Conservation (phyloP, 768 basidiomycete genomes). For the Lentinula sp. region DNA sequence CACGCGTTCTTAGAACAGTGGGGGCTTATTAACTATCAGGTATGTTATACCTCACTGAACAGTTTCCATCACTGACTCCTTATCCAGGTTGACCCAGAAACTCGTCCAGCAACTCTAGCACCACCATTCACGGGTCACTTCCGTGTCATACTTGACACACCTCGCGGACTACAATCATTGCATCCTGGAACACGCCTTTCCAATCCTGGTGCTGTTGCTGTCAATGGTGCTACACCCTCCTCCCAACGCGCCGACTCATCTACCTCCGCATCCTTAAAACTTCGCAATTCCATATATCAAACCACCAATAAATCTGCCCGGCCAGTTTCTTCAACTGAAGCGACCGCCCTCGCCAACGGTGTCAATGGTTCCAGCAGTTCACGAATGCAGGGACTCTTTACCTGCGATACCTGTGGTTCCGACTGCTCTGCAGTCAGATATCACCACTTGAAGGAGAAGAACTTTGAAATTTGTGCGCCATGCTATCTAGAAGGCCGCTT, state of each 20-base stretch:
- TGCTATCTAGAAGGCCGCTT: conserved; percentile 98
- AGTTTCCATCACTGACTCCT: conserved; percentile 4
- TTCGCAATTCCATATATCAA: conserved; percentile 84
- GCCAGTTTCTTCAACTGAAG: conserved; percentile 62
- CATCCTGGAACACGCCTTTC: conserved; percentile 72
- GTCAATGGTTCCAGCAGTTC: conserved; percentile 39
- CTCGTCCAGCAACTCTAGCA: conserved; percentile 86
- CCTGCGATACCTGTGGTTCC: conserved; percentile 92
- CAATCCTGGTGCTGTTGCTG: conserved; percentile 32
- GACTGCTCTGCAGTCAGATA: conserved; percentile 89
- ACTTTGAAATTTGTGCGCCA: conserved; percentile 83
- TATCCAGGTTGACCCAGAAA: conserved; percentile 89
- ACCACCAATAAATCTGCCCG: conserved; percentile 81
- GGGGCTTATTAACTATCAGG: conserved; percentile 99
- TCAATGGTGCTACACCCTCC: conserved; percentile 36
- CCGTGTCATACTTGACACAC: conserved; percentile 95
- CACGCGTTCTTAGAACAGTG: conserved; percentile 99
- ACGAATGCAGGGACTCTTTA: conserved; percentile 32
- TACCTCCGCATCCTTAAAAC: conserved; percentile 73
- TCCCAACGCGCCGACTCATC: conserved; percentile 28
- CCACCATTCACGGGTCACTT: conserved; percentile 99
- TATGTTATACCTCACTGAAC: conserved; percentile 24
- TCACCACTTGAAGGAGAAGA: conserved; percentile 88
- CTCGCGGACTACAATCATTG: conserved; percentile 90
- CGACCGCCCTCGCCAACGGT: conserved; percentile 54